Evolutionary conservation across 331 rosid species (phyloP).

Genomic region (Rhamnella rubrinervis): DNA sequence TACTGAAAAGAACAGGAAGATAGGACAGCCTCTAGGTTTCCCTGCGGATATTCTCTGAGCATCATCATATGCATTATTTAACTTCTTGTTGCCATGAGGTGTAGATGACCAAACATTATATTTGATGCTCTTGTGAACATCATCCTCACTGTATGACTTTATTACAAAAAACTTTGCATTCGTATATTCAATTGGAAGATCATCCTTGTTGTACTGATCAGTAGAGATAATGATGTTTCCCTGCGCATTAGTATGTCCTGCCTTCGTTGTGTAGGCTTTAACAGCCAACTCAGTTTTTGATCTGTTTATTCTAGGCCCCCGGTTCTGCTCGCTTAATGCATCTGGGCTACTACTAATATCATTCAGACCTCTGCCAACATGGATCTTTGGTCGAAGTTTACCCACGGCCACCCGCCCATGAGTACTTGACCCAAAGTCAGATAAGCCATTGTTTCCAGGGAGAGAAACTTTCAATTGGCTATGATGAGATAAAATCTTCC

Average conservation of each 20-base stretch:
- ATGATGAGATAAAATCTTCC: conserved; percentile 45
- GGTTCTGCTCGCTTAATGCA: conserved; percentile 74
- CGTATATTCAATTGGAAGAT: conserved; percentile 55
- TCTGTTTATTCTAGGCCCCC: conserved; percentile 80
- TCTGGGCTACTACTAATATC: conserved; percentile 53
- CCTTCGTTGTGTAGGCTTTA: conserved; percentile 67
- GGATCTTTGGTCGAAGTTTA: conserved; percentile 60
- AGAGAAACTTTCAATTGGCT: conserved; percentile 51
- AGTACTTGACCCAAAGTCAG: conserved; percentile 55
- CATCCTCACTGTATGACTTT: conserved; percentile 96
- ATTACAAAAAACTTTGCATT: conserved; percentile 79
- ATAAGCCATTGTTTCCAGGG: conserved; percentile 41
- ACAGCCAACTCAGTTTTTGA: conserved; percentile 54
- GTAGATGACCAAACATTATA: conserved; percentile 97
- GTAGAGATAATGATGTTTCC: conserved; percentile 67
- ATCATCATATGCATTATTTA: conserved; percentile 70
- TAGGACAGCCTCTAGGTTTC: conserved; percentile 73
- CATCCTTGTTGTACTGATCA: conserved; percentile 84
- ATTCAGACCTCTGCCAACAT: conserved; percentile 41
- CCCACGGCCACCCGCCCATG: conserved; percentile 46
- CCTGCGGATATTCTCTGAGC: conserved; percentile 57
- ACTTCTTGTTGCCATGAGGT: conserved; percentile 91
- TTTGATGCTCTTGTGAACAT: conserved; percentile 89
- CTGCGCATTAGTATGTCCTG: conserved; percentile 57
- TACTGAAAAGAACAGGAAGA: conserved; percentile 85